Evolutionary conservation across 1,284 basidiomycete species (phyloP), one percentile per base, ranked within the genome.

Genomic region (Phellopilus nigrolimitatus): DNA sequence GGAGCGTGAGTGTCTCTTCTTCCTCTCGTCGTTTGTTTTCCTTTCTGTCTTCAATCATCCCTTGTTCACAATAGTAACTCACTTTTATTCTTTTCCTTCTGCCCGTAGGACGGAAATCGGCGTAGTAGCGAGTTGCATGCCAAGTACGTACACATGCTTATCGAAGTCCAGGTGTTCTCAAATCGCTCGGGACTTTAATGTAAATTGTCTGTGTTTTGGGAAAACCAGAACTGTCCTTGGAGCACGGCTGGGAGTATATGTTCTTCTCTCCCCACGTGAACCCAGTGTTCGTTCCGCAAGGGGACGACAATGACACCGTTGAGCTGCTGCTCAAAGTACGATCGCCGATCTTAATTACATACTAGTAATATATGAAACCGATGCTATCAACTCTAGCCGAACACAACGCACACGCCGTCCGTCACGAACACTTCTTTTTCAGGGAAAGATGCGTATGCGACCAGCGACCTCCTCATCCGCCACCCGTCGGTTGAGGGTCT

Each of bases 361-460:
- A 10, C 42, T 19, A 5, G 19, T 12, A 10, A 15, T 9, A 36
- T 10, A 10, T 22, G 10, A 37, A 9, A 4, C 19, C 12, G 8
- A 47, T 17, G 13, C 12, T 13, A 1, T 22, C 12, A 15, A 47
- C 12, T 19, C 33, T n/a, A 47, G 45, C 45, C 45, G 12, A 22
- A 10, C 31, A 25, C 45, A 25, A 37, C 33, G n/a, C 45, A 47
- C 19, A 47, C 45, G 12, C 45, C 45, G 3, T 47, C 45, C n/a
- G 45, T 47, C 3, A 33, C 34, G 4, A 47, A 47, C 25, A 21
- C 31, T 21, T 22, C 34, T 1, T 25, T 13, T 24, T 58, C 64
- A 31, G 65, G 62, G 0, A 44, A 47, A 1, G 58, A 61, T n/a
- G 68, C 64, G 8, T 70, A 66, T 51, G 61, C 59, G 19, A 62